Conservation (phyloP, 2,329 filamentous ascomycete species). For the Blumeriella jaapii region DNA sequence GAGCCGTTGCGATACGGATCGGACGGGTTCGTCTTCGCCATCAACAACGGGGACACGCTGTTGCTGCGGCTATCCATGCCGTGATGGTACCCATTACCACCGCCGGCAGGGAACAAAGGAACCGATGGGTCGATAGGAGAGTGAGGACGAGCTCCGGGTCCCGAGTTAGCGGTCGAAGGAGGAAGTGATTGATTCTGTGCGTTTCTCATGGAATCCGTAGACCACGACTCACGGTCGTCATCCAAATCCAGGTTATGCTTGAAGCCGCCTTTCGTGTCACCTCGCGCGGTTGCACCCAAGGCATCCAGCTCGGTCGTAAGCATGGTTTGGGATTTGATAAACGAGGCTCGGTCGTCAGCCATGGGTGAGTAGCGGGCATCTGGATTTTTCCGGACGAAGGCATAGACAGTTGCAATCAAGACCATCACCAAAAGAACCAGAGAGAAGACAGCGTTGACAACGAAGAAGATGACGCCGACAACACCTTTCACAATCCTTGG, state of each 20-base stretch:
- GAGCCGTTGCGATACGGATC: conserved; percentile 25
- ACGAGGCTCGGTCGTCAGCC: conserved; percentile 89
- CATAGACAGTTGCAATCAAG: conserved; percentile 63
- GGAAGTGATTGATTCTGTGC: conserved; percentile 28
- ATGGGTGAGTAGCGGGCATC: conserved; percentile 93
- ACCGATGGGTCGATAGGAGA: conserved; percentile 40
- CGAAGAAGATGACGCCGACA: conserved; percentile 80
- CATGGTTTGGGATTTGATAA: conserved; percentile 91
- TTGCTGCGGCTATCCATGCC: conserved; percentile 21
- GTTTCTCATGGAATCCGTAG: conserved; percentile 42
- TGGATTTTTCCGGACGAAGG: conserved; percentile 84
- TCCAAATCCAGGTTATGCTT: conserved; percentile 53
- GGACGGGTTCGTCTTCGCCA: conserved; percentile 15
- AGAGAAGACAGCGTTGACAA: conserved; percentile 75
- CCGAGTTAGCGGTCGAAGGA: conserved; percentile 25
- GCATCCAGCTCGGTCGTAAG: conserved; percentile 85
- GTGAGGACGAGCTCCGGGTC: conserved; percentile 25
- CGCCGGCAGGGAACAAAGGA: conserved; percentile 37
- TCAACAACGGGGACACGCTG: conserved; percentile 16
- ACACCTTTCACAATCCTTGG: conserved; percentile 76
- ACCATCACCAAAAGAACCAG: conserved; percentile 75
- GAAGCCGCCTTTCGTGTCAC: conserved; percentile 56
- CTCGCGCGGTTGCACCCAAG: conserved; percentile 76
- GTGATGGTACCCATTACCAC: conserved; percentile 21
- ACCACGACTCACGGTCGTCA: conserved; percentile 60